Evolutionary conservation across 164 flowering plant genomes (phyloP).

Genomic region (Dillenia suffruticosa): DNA sequence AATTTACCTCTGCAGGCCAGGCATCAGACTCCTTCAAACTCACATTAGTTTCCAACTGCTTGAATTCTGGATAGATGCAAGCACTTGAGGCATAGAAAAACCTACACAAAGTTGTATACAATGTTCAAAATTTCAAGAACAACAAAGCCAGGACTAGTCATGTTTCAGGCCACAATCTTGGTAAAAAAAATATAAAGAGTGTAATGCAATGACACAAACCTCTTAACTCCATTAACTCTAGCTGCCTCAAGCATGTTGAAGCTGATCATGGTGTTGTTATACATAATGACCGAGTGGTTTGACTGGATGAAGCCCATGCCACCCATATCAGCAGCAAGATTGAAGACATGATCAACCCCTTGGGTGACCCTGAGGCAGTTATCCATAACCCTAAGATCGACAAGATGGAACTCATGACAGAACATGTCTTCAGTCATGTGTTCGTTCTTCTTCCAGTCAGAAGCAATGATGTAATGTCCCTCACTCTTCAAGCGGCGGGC

Average conservation of each 20-base stretch:
- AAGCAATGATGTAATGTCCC: conserved; percentile 96
- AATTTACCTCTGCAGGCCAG: conserved; percentile 97
- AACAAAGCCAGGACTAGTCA: background rate
- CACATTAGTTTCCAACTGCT: conserved; percentile 97
- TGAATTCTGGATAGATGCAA: conserved; percentile 96
- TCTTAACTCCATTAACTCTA: conserved; percentile 85
- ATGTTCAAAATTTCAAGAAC: background rate
- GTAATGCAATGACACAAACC: conserved; percentile 34
- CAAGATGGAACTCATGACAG: conserved; percentile 94
- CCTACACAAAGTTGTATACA: conserved; percentile 30
- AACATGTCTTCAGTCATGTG: conserved; percentile 99
- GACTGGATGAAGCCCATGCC: conserved; percentile 99
- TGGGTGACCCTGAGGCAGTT: conserved; percentile 88
- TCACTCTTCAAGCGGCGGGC: conserved; percentile 90
- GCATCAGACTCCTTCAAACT: conserved; percentile 99
- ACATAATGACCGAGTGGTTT: conserved; percentile 97
- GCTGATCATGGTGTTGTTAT: conserved; percentile 98
- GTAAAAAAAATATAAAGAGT: background rate
- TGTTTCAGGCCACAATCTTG: background rate
- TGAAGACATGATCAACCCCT: conserved; percentile 89
- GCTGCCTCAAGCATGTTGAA: conserved; percentile 97
- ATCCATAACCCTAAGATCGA: conserved; percentile 95
- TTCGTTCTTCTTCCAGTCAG: conserved; percentile 99
- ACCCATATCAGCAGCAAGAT: conserved; percentile 99
- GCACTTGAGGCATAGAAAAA: conserved; percentile 99